Percentiles rank a stretch among this genome's conserved stretches.
phyloP scores from a whole-genome alignment of 352 stramenopile genomes.

The Phytophthora podocarpi region DNA sequence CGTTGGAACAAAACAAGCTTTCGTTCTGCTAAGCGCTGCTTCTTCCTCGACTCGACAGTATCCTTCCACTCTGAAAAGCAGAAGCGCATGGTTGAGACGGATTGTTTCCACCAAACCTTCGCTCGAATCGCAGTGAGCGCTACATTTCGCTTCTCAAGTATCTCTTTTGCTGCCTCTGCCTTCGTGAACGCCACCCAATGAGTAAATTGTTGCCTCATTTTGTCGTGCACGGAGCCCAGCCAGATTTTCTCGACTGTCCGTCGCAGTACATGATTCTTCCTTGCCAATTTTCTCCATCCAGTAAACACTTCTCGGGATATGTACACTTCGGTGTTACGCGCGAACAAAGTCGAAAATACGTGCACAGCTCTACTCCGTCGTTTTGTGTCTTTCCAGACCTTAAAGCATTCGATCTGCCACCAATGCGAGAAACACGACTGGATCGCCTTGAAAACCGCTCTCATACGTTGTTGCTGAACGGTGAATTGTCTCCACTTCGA shows the following conservation, averaged over 20 bases:
- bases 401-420: conserved; percentile 23
- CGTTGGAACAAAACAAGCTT: conserved; percentile 26
- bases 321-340: conserved; percentile 11
- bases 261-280: conserved; percentile 35
- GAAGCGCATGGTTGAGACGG: conserved; percentile 25
- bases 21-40: conserved; percentile 7
- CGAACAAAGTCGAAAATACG: conserved; percentile 23
- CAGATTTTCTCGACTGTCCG: conserved; percentile 43
- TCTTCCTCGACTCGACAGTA: conserved; percentile 3
- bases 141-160: conserved; percentile 25
- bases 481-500: conserved; percentile 16
- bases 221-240: conserved; percentile 41
- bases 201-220: conserved; percentile 40
- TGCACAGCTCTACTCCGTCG: conserved; percentile 17
- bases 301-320: conserved; percentile 9
- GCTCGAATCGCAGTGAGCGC: conserved; percentile 39
- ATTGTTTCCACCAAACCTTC: conserved; percentile 46
- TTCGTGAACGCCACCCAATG: conserved; percentile 33
- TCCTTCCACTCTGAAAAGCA: conserved; percentile 40
- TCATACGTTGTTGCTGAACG: conserved; percentile 12
- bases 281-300: conserved; percentile 30
- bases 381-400: conserved; percentile 23
- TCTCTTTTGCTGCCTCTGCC: conserved; percentile 20
- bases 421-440: conserved; percentile 13
- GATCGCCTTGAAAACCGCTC: conserved; percentile 4